Evolutionary conservation across 306 rosid genomes (phyloP).

Genomic region (Gleditsia sinensis): DNA sequence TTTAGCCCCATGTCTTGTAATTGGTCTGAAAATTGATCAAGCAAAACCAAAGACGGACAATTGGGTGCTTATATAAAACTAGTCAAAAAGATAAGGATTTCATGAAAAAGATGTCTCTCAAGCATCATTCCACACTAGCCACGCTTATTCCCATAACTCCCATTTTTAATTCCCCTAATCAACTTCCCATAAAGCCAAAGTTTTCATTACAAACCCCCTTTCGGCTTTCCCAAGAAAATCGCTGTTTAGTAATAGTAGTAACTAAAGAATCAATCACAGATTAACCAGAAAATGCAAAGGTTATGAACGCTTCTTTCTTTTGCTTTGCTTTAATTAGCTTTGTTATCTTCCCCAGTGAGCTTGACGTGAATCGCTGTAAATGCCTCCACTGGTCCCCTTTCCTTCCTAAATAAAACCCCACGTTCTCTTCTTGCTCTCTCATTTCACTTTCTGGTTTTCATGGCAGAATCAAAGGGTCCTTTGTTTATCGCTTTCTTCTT

Average conservation of each 20-base stretch:
- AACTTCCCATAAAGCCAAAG: slow-evolving; percentile 5
- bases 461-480: slow-evolving; percentile 17
- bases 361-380: slow-evolving; percentile 44
- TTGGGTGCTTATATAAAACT: neutral
- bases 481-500: neutral
- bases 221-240: slow-evolving; percentile 20
- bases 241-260: neutral
- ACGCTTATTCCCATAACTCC: neutral
- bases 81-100: neutral
- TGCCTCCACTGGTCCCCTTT: neutral
- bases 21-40: neutral
- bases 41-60: slow-evolving; percentile 6
- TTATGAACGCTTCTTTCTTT: slow-evolving; percentile 36
- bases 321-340: neutral
- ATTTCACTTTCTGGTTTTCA: neutral
- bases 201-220: neutral
- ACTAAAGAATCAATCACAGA: neutral
- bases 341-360: slow-evolving; percentile 32
- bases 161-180: neutral
- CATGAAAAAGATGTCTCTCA: neutral
- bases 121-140: slow-evolving; percentile 4
- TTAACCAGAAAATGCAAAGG: slow-evolving; percentile 10
- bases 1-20: neutral
- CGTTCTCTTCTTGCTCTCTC: neutral
- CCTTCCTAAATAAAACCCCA: slow-evolving; percentile 29